Conservation (phyloP, 2,329 filamentous ascomycete species). For the Hypoxylon sp. region DNA sequence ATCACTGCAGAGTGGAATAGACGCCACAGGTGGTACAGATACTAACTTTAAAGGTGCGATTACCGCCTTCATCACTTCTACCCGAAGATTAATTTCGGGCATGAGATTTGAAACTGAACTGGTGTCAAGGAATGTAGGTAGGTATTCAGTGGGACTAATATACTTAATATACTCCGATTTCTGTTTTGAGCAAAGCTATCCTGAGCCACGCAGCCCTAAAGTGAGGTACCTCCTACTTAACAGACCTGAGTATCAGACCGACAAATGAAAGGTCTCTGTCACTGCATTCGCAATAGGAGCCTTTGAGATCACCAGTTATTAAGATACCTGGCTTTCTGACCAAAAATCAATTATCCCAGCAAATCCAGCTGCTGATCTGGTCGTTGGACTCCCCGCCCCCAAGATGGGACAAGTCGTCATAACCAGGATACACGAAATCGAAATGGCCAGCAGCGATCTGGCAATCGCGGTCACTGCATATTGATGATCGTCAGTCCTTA, state of each 20-base stretch:
- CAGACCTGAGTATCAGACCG: background rate
- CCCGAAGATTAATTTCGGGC: background rate
- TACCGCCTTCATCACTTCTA: background rate
- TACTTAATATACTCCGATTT: background rate
- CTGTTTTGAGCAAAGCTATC: background rate
- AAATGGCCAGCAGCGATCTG: background rate
- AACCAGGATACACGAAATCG: background rate
- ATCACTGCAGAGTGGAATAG: too few relatives aligned
- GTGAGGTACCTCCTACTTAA: background rate
- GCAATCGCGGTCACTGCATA: background rate
- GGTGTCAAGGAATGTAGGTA: background rate
- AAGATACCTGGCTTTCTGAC: background rate
- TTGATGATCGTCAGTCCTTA: background rate
- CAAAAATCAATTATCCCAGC: background rate
- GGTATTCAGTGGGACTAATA: background rate
- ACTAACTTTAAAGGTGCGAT: too few relatives aligned
- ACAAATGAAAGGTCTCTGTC: background rate
- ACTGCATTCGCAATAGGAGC: background rate
- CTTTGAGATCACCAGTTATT: background rate
- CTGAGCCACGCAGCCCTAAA: background rate
- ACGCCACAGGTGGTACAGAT: too few relatives aligned
- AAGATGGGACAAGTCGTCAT: background rate
- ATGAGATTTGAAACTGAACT: background rate
- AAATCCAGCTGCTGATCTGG: slow-evolving; percentile 1
- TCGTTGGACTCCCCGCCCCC: background rate